Base-by-base conservation (phyloP, 2,329 filamentous ascomycete genomes). In the Pseudogymnoascus sp. region DNA sequence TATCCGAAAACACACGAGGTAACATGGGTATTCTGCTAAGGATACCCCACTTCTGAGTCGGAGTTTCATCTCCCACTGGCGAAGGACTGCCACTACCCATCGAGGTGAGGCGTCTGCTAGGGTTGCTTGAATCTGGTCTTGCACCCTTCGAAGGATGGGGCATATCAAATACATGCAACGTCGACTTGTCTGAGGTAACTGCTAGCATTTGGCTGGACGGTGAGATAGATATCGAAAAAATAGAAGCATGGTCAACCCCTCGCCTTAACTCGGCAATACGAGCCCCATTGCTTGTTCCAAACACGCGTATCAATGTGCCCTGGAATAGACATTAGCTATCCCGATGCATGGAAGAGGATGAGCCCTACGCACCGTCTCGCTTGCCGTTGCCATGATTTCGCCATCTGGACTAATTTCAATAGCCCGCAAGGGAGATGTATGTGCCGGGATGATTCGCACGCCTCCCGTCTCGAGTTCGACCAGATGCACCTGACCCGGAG, bases 161-260 rank as follows among this genome's bases (percentile, higher is more conserved):
- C 0, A 97, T 82, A 71, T 97, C 92, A 73, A 97, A 99, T 38
- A 99, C 83, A 76, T 99, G 95, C 10, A 99, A 81, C 0, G 93
- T 99, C 5, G 91, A 93, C 77, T 97, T 99, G 79, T 99, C 95
- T 1, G 93, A 97, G 0, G 93, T 97, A 66, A 92, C 93, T 26
- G 95, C 95, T 10, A 97, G 82, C 72, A 92, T 83, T 47, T 82
- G 84, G 61, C 89, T 90, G 0, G 87, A 87, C 0, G 93, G 93
- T 19, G 90, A 96, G 74, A 99, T 95, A 10, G 89, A 88, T 10
- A 99, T 80, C 1, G 90, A 93, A 76, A 90, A 96, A 68, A 97
- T 89, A 62, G 87, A 86, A 15, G 95, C 93, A 36, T 87, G 88
- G 71, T 99, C 95, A 59, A 96, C 88, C 44, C 95, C 95, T 35